Conservation (phyloP, 225 moss, liverwort and hornwort genomes). For the Bryoerythrophyllum caledonicum region DNA sequence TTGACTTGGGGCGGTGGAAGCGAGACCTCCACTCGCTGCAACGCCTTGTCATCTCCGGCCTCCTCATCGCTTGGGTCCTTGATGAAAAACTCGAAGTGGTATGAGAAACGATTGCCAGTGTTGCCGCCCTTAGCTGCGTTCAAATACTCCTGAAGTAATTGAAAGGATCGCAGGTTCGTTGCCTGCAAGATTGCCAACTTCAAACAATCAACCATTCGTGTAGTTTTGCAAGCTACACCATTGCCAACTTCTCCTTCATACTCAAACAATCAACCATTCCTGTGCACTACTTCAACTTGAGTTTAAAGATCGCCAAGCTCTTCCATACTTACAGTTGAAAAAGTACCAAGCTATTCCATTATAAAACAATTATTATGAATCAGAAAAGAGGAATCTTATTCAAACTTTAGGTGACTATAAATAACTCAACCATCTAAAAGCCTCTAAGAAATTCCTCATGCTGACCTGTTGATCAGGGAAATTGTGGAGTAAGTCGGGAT, state of each 20-base stretch:
- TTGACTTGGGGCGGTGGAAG: slow-evolving; percentile 77
- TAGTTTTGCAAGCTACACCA: too few relatives aligned
- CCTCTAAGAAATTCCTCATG: background rate
- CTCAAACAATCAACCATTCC: too few relatives aligned
- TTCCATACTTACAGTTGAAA: too few relatives aligned
- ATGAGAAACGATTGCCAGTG: slow-evolving; percentile 53
- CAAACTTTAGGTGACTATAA: too few relatives aligned
- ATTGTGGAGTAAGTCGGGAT: slow-evolving; percentile 85
- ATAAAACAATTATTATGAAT: too few relatives aligned
- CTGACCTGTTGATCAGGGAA: slow-evolving; percentile 74
- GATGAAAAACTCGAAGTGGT: slow-evolving; percentile 89
- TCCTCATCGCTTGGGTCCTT: slow-evolving; percentile 41
- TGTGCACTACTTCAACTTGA: too few relatives aligned
- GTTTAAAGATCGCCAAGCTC: too few relatives aligned
- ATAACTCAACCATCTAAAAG: background rate
- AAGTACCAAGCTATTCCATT: too few relatives aligned
- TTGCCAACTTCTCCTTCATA: too few relatives aligned
- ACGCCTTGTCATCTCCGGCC: slow-evolving; percentile 38
- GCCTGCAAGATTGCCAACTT: slow-evolving; percentile 48
- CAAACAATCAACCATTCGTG: too few relatives aligned
- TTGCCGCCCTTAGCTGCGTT: slow-evolving; percentile 73
- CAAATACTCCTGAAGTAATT: slow-evolving; percentile 90
- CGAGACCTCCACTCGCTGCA: slow-evolving; percentile 77
- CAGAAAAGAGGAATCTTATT: too few relatives aligned
- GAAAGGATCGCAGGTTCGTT: slow-evolving; percentile 82